Evolutionary conservation across 441 rosid genomes (phyloP).

Genomic region (Erysimum cheiri): DNA sequence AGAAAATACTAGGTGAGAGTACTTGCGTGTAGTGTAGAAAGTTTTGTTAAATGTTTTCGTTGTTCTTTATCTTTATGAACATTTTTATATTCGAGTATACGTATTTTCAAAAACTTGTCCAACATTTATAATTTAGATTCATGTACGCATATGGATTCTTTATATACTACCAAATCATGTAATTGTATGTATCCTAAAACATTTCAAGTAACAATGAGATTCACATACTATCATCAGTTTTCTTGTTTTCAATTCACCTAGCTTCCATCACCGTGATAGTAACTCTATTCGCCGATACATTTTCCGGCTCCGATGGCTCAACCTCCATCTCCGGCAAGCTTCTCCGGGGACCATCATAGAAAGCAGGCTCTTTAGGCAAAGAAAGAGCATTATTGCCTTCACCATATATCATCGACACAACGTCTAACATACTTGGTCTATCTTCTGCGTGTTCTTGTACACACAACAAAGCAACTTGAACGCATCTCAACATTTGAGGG

Average conservation of each 20-base stretch:
- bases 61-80: too few species aligned
- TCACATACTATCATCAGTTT: not conserved
- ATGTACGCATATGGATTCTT: too few species aligned
- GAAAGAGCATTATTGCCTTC: constrained; percentile 43
- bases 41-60: too few species aligned
- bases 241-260: not conserved
- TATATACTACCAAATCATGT: too few species aligned
- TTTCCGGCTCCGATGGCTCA: constrained; percentile 17
- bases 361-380: constrained; percentile 44
- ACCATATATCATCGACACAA: constrained; percentile 44
- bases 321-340: constrained; percentile 33
- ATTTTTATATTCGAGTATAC: too few species aligned
- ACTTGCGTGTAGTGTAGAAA: too few species aligned
- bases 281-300: constrained; percentile 31
- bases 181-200: too few species aligned
- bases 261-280: constrained; percentile 45
- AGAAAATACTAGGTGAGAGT: too few species aligned
- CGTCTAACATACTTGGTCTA: constrained; percentile 44
- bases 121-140: too few species aligned
- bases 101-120: too few species aligned
- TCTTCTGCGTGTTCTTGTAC: constrained; percentile 40
- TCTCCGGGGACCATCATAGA: constrained; percentile 40
- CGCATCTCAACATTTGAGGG: constrained; percentile 39
- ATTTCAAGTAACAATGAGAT: too few species aligned
- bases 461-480: constrained; percentile 45